Evolutionary conservation across 2,329 filamentous ascomycete species (phyloP).

Genomic region (Talaromyces marneffei): DNA sequence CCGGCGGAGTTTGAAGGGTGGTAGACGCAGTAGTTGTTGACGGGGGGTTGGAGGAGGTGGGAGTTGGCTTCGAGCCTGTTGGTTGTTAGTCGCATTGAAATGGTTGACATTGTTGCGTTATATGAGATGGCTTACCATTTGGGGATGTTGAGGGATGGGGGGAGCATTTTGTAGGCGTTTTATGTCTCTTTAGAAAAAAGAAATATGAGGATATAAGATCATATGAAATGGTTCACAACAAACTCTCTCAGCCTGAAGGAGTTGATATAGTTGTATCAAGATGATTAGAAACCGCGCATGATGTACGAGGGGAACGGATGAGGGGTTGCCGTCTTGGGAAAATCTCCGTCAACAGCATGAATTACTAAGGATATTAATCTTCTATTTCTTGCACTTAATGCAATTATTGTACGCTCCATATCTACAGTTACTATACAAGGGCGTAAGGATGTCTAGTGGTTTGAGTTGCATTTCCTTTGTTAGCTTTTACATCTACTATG

Average conservation of each 20-base stretch:
- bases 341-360: background rate
- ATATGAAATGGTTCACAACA: background rate
- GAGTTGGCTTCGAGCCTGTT: constrained; percentile 82
- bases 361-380: background rate
- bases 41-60: constrained; percentile 84
- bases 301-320: constrained; percentile 2
- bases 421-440: background rate
- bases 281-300: background rate
- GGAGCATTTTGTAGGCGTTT: constrained; percentile 2
- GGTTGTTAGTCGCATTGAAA: background rate
- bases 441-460: background rate
- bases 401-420: background rate
- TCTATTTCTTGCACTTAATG: background rate
- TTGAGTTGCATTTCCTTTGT: background rate
- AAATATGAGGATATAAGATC: background rate
- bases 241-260: background rate
- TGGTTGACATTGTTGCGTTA: background rate
- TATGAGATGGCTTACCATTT: constrained; percentile 36
- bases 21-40: constrained; percentile 98
- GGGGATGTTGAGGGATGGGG: constrained; percentile 38
- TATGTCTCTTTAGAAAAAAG: background rate
- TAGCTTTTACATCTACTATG: background rate
- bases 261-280: background rate
- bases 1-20: constrained; percentile 68
- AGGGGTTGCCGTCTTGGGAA: background rate